Conservation (phyloP, 2,329 filamentous ascomycete species). For the Neonectria sp. region DNA sequence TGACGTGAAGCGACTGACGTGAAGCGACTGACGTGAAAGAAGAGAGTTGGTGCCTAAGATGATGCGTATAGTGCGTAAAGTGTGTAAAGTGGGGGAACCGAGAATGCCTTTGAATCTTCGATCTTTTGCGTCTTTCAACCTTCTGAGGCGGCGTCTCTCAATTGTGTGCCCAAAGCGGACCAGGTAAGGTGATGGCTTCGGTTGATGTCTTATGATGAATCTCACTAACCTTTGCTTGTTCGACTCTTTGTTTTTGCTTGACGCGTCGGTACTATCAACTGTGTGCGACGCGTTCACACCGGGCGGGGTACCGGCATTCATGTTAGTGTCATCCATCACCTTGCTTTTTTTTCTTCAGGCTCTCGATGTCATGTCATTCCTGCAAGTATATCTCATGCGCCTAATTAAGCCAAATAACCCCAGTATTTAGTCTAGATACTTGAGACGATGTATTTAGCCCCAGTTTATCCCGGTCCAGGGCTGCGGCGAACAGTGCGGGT, state of each 20-base stretch:
- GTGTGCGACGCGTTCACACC: not conserved
- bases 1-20: not conserved
- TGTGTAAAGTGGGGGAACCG: not conserved
- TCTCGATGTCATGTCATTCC: not conserved
- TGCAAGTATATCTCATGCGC: not conserved
- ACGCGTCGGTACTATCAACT: not conserved
- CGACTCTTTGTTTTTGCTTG: not conserved
- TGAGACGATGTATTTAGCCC: constrained; percentile 19
- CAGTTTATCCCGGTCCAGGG: not conserved
- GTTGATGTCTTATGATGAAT: not conserved
- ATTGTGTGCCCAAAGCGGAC: not conserved
- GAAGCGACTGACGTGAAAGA: not conserved
- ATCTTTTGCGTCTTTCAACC: not conserved
- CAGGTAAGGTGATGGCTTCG: not conserved
- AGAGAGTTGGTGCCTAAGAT: not conserved
- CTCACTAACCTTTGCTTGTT: not conserved
- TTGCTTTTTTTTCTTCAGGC: not conserved
- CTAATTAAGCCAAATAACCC: not conserved
- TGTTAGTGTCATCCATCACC: not conserved
- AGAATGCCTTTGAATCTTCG: not conserved
- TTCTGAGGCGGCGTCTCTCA: not conserved
- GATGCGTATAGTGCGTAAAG: not conserved
- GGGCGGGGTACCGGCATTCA: constrained; percentile 2
- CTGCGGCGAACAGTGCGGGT: constrained; percentile 19
- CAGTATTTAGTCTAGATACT: not conserved